Base-by-base conservation (phyloP, 768 basidiomycete species). In the Brasilioporus rufonigricans region DNA sequence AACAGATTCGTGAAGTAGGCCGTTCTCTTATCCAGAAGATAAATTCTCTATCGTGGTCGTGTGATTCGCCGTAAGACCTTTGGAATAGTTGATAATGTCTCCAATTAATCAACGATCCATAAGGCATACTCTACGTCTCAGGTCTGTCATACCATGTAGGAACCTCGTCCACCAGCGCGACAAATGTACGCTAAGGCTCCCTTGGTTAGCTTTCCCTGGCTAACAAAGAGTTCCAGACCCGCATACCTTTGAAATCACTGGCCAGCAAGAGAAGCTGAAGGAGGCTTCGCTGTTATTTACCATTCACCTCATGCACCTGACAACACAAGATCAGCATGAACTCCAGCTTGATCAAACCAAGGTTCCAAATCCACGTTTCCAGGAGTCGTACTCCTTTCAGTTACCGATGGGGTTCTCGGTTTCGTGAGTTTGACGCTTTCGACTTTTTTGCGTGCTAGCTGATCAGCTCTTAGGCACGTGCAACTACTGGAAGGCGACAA, bases 401-500 rank as follows among this genome's bases (percentile, higher is more conserved):
- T 18, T 69, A 9, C 57, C 65, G 10, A 0, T 63, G 5, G 67
- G 58, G 6, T 62, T 61, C 44, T 67, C 55, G 3, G 48, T 71
- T n/a, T 65, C 50, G 66, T 66, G 27, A 61, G 64, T n/a, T 27
- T 16, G 14, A 12, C 5, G 4, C 21, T 35, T 43, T 23, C n/a
- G 18, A 29, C 27, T 29, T 44, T 35, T 26, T 32, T 8, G 5
- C 16, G 4, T 23, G 3, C 24, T 39, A 8, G 33, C 21, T 44
- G 3, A 64, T 29, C 29, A 19, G 23, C 4, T 5, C 14, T 11
- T n/a, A 77, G 76, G 3, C 59, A 74, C 27, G 49, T 62, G 0
- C 80, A 81, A 53, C 60, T 82, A 1, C 71, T 82, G 27, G 70
- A 71, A 23, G 65, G 73, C 5, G 70, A 71, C 16, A 74, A 57